phyloP scores from a whole-genome alignment of 495 filamentous ascomycete genomes.

The Annulohypoxylon bovei region DNA sequence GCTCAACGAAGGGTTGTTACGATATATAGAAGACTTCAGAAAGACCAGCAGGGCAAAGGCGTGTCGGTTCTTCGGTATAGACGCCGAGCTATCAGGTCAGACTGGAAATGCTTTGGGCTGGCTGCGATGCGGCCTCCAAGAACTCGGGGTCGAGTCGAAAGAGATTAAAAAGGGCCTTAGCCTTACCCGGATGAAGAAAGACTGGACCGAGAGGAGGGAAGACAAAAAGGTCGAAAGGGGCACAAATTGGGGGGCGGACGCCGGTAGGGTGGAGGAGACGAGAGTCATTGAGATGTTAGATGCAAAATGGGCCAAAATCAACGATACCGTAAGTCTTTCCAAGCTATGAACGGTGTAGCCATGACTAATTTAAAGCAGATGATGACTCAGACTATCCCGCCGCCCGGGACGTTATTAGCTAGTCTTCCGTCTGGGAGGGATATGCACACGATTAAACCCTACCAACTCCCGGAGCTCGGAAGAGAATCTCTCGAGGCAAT shows the following conservation, averaged over 20 bases:
- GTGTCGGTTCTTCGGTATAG: constrained; percentile 88
- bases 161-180: constrained; percentile 60
- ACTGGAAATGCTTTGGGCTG: constrained; percentile 86
- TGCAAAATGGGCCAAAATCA: constrained; percentile 88
- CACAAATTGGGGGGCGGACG: constrained; percentile 80
- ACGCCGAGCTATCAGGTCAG: constrained; percentile 83
- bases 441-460: constrained; percentile 73
- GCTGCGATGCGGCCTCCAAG: constrained; percentile 75
- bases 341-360: neutral
- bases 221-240: constrained; percentile 75
- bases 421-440: constrained; percentile 89
- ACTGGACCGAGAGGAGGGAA: constrained; percentile 73
- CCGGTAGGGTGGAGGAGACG: constrained; percentile 84
- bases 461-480: constrained; percentile 66
- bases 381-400: constrained; percentile 79
- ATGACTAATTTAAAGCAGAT: constrained; percentile 62
- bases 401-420: constrained; percentile 72
- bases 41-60: constrained; percentile 80
- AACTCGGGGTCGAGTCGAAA: constrained; percentile 68
- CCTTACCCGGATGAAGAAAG: constrained; percentile 76
- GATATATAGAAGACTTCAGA: constrained; percentile 78
- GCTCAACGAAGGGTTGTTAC: constrained; percentile 70
- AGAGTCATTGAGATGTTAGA: constrained; percentile 87
- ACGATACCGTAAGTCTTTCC: constrained; percentile 78
- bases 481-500: constrained; percentile 64